These are phyloP conservation scores for Rusavskia elegans DNA, from an alignment of 495 filamentous ascomycete genomes.

Conservation along the genomic window DNA sequence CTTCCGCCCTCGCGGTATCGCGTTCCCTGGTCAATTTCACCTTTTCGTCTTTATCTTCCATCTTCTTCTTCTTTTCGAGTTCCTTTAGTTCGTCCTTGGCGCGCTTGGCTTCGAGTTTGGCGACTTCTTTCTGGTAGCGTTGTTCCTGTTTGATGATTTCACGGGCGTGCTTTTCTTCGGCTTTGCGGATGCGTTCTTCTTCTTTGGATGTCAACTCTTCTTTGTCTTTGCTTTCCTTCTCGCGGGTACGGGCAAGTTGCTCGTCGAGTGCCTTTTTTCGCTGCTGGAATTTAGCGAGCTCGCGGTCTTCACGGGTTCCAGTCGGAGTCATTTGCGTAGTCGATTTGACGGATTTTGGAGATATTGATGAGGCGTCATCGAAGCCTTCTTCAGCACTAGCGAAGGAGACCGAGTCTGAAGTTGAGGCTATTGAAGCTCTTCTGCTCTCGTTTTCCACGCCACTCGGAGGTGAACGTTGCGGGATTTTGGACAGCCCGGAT, in stretches of 20 bases:
- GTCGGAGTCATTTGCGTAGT: constrained; percentile 2
- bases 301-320: constrained; percentile 39
- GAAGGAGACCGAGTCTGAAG: constrained; percentile 18
- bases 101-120: constrained; percentile 44
- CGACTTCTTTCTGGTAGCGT: constrained; percentile 43
- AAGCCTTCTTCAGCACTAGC: constrained; percentile 17
- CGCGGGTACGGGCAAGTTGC: constrained; percentile 40
- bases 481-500: constrained; percentile 4
- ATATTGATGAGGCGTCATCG: constrained; percentile 6
- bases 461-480: background rate
- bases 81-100: constrained; percentile 28
- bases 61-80: constrained; percentile 31
- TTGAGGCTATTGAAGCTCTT: constrained; percentile 21
- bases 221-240: constrained; percentile 28
- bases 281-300: constrained; percentile 57
- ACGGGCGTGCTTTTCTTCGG: constrained; percentile 41
- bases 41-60: constrained; percentile 46
- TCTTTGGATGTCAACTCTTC: constrained; percentile 28
- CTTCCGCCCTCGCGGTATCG: constrained; percentile 38
- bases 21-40: constrained; percentile 33
- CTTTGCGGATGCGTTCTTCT: constrained; percentile 29
- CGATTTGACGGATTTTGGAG: constrained; percentile 4
- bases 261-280: constrained; percentile 54
- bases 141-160: constrained; percentile 48
- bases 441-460: constrained; percentile 7